Percentiles rank a stretch among this genome's conserved stretches.
These are phyloP conservation scores for Diaporthe batatas DNA, from an alignment of 2,329 filamentous ascomycete genomes.

Conservation along the genomic window DNA sequence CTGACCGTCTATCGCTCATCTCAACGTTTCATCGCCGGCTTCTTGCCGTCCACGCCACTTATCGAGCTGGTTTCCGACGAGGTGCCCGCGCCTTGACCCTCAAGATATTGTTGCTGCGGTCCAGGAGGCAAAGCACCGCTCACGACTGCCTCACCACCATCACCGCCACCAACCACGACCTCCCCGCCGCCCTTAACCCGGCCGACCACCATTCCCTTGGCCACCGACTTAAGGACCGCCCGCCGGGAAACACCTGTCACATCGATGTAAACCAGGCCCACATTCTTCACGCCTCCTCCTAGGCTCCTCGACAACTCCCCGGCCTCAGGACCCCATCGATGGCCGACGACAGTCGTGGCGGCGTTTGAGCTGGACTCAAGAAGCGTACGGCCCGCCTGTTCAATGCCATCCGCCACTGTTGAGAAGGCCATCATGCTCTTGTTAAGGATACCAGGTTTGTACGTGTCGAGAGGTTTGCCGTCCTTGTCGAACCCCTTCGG, in stretches of 20 bases:
- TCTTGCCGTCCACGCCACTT: constrained; percentile 38
- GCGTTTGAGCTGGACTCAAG: constrained; percentile 81
- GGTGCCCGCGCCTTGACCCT: constrained; percentile 47
- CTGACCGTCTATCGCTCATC: not conserved
- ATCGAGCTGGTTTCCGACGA: constrained; percentile 40
- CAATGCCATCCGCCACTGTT: constrained; percentile 93
- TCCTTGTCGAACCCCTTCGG: constrained; percentile 76
- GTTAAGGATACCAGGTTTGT: constrained; percentile 94
- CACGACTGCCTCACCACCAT: constrained; percentile 49
- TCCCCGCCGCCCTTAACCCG: constrained; percentile 81
- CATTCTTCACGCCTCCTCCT: constrained; percentile 92
- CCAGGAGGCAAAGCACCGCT: constrained; percentile 30
- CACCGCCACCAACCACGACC: constrained; percentile 78
- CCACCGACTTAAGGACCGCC: constrained; percentile 93
- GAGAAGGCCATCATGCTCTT: constrained; percentile 97
- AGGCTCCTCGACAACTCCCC: constrained; percentile 81
- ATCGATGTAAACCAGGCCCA: constrained; percentile 97
- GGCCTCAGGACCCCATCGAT: constrained; percentile 89
- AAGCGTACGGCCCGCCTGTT: constrained; percentile 85
- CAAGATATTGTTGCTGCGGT: constrained; percentile 44
- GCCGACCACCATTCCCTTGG: constrained; percentile 95
- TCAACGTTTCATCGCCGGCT: constrained; percentile 39
- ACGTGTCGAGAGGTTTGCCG: constrained; percentile 72
- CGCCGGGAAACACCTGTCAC: constrained; percentile 91
- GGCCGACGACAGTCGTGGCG: constrained; percentile 88